These are phyloP conservation scores for Hordeum pubiflorum DNA, from an alignment of 202 grass and related monocot species.

Conservation along the genomic window DNA sequence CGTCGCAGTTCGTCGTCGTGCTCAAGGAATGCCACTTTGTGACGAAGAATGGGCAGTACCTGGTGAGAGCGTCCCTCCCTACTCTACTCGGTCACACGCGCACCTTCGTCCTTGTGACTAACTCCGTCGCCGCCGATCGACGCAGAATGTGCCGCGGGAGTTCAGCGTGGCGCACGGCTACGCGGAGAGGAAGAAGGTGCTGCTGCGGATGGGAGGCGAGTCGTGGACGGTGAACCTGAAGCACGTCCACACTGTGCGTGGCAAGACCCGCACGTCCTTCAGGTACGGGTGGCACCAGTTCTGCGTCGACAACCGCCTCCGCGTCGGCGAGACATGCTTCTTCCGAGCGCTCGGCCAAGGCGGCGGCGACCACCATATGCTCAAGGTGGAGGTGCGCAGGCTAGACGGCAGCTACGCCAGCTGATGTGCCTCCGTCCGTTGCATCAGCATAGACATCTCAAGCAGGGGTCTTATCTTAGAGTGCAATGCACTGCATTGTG, in stretches of 20 bases:
- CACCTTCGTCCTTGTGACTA: background rate
- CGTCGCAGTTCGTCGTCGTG: background rate
- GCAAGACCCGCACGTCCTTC: background rate
- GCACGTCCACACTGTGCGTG: background rate
- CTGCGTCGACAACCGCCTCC: too few relatives aligned
- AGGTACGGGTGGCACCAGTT: background rate
- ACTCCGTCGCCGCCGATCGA: background rate
- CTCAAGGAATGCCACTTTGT: background rate
- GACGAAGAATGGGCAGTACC: background rate
- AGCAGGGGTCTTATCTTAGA: too few relatives aligned
- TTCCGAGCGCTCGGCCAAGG: too few relatives aligned
- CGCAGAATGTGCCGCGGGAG: background rate
- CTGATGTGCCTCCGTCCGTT: too few relatives aligned
- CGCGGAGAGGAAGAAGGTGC: background rate
- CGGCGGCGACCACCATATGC: too few relatives aligned
- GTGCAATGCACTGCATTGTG: too few relatives aligned
- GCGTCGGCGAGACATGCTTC: too few relatives aligned
- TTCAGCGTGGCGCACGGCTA: background rate
- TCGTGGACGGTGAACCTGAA: background rate
- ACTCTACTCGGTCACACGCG: background rate
- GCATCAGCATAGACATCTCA: too few relatives aligned
- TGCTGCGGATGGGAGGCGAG: background rate
- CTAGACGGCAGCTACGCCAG: too few relatives aligned
- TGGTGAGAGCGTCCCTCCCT: background rate
- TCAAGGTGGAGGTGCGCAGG: too few relatives aligned